phyloP scores from a whole-genome alignment of 164 flowering plant genomes.

The Piper betle region DNA sequence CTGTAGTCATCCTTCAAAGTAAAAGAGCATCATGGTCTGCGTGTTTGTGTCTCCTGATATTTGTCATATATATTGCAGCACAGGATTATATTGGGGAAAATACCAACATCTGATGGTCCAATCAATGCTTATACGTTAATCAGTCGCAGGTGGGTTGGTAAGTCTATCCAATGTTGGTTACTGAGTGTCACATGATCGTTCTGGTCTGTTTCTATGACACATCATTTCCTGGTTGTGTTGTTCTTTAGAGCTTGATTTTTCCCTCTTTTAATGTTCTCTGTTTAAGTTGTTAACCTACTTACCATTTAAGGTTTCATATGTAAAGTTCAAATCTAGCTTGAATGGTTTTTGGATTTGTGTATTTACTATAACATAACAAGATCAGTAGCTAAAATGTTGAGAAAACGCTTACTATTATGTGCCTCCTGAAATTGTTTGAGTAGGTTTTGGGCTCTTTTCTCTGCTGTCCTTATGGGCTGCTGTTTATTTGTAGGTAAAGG shows the following conservation, averaged over 20 bases:
- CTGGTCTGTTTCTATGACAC: conserved; percentile 5
- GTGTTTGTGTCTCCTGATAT: conserved; percentile 22
- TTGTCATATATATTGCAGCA: conserved; percentile 61
- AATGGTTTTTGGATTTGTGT: too few species aligned
- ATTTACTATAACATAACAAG: too few species aligned
- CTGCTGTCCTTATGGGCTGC: too few species aligned
- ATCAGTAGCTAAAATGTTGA: too few species aligned
- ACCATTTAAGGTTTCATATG: too few species aligned
- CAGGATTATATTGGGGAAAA: conserved; percentile 97
- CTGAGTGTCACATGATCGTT: conserved; percentile 7
- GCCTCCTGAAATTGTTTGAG: too few species aligned
- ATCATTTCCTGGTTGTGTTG: background rate
- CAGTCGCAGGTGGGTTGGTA: conserved; percentile 95
- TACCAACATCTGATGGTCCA: conserved; percentile 78
- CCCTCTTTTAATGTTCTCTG: background rate
- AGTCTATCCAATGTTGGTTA: conserved; percentile 28
- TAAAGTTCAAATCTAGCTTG: too few species aligned
- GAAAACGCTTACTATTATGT: too few species aligned
- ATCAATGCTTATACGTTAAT: conserved; percentile 67
- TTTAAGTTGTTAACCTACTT: background rate
- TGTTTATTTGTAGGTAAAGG: too few species aligned
- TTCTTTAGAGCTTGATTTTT: background rate
- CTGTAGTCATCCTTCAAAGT: conserved; percentile 9
- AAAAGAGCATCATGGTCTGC: conserved; percentile 15
- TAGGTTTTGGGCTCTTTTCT: too few species aligned